Base-by-base conservation (phyloP, 768 basidiomycete genomes). In the Dictyophora rubrovolvata region DNA sequence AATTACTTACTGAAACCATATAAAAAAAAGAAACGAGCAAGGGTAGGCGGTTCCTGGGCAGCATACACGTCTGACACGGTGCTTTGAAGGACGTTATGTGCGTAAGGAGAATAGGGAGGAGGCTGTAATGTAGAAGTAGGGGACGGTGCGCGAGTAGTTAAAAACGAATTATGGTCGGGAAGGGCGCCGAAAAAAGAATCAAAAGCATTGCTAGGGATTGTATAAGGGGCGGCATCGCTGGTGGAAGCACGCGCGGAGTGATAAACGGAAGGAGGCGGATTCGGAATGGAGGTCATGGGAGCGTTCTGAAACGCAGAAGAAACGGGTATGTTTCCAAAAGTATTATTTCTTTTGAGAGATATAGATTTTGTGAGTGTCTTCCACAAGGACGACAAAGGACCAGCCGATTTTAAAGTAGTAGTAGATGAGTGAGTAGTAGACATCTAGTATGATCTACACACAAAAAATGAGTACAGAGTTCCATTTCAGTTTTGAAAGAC, bases 1-100 rank as follows among this genome's bases (percentile, higher is more conserved):
- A 10, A 17, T 5, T 18, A 70, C 83, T 65, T 64, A 84, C 83
- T 65, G 65, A 85, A 84, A 48, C 82, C 81, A 60, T 83, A 83
- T 64, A 78, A 79, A 72, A 85, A 84, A 50, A 85, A 68, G 66
- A 78, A 81, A 69, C 78, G 76, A 6, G 83, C 79, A 53, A 84
- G 77, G 22, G 82, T 84, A 4, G 73, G 68, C 35, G 76, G 74
- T 70, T 85, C 81, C 20, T 71, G 48, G 17, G 4, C 48, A 12
- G 56, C 22, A 58, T 51, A 58, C 12, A 59, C 50, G 6, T 28
- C 49, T 34, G 49, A 2, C 2, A 18, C 16, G 10, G 50, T 20
- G 28, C 28, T 42, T 42, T 58, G 22, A 16, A 51, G 23, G 34
- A 58, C 48, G 14, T 50, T 20, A 48, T 51, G 49, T 22, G 48